Conservation (phyloP, 257 asterid species). For the Solanum dulcamara region DNA sequence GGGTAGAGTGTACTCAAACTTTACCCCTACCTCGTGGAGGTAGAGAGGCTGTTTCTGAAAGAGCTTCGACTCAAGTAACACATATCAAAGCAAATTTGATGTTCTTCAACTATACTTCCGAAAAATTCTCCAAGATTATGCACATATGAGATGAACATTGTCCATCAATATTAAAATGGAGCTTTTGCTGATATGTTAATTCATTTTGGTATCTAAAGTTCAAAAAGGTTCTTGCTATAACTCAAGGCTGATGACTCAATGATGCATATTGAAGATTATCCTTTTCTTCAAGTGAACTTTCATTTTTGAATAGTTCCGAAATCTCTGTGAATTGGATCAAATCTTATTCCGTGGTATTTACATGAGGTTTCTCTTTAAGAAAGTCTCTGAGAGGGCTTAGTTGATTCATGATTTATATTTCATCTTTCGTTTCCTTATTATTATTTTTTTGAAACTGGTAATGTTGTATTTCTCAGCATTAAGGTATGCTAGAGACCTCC, state of each 20-base stretch:
- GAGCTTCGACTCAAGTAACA: background rate
- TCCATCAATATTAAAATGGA: too few species aligned
- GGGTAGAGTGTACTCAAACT: background rate
- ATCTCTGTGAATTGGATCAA: too few species aligned
- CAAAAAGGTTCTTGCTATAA: background rate
- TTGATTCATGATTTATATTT: background rate
- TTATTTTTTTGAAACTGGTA: too few species aligned
- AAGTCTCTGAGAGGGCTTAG: background rate
- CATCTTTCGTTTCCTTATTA: background rate
- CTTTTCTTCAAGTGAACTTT: background rate
- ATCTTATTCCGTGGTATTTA: background rate
- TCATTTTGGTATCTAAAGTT: background rate
- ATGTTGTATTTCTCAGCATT: too few species aligned
- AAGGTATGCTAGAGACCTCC: too few species aligned
- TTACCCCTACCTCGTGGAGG: background rate
- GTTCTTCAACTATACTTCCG: background rate
- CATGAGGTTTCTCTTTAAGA: background rate
- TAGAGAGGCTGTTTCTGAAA: fast-evolving
- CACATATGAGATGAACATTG: background rate
- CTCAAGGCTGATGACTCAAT: background rate
- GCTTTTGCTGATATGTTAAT: too few species aligned
- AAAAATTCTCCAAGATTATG: background rate
- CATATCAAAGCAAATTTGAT: background rate
- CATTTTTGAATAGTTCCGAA: fast-evolving
- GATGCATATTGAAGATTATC: background rate